These are phyloP conservation scores for Globisporangium echinulatum DNA, from an alignment of 352 stramenopile species.

Conservation along the genomic window DNA sequence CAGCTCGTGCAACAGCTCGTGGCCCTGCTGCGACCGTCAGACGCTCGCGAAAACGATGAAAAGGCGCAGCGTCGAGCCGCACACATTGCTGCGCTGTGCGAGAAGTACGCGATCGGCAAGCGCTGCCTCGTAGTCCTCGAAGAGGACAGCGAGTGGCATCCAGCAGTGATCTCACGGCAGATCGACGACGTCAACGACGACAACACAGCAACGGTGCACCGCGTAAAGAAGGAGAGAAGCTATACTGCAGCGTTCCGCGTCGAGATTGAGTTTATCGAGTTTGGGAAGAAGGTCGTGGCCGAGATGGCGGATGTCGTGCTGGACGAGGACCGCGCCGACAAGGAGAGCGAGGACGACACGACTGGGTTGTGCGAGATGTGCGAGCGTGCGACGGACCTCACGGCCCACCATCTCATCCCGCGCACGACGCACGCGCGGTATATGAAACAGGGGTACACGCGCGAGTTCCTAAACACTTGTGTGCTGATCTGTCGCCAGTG, in stretches of 20 bases:
- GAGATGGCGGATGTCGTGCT: conserved; percentile 56
- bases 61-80: conserved; percentile 13
- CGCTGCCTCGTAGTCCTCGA: conserved; percentile 56
- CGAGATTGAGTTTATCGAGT: conserved; percentile 76
- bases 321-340: conserved; percentile 65
- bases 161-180: conserved; percentile 45
- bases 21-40: conserved; percentile 13
- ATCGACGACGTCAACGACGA: conserved; percentile 10
- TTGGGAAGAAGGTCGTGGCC: conserved; percentile 62
- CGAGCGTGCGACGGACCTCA: conserved; percentile 88
- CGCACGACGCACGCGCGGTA: conserved; percentile 76
- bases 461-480: conserved; percentile 77
- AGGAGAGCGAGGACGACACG: conserved; percentile 33
- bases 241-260: conserved; percentile 13
- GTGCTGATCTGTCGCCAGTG: conserved; percentile 91
- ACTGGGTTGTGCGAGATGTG: conserved; percentile 84
- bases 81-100: conserved; percentile 18
- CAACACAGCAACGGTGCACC: conserved; percentile 3
- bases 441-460: conserved; percentile 69
- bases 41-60: conserved; percentile 15
- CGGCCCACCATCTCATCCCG: conserved; percentile 91
- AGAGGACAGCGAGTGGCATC: conserved; percentile 73
- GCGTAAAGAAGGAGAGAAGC: conserved; percentile 16
- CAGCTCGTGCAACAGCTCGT: conserved; percentile 20
- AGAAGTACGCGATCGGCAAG: conserved; percentile 53